Base-by-base conservation (phyloP, 2,329 filamentous ascomycete genomes). In the Trichoderma koningii region DNA sequence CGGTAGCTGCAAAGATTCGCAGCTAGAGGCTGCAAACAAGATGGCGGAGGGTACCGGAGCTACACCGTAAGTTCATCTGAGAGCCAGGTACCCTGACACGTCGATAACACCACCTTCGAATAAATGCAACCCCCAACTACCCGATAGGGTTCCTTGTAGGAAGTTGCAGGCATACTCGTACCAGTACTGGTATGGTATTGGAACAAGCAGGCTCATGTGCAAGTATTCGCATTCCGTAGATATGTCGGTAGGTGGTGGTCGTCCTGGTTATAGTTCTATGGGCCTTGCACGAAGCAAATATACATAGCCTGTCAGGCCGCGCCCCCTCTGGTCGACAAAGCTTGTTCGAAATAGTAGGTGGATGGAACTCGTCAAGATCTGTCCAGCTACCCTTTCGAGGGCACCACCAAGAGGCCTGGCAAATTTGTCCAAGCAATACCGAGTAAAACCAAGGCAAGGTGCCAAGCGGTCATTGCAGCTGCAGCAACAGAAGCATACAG, bases 11-110 rank as follows among this genome's bases (percentile, higher is more conserved):
- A 26, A 42, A 30, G 34, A 30, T 51, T 19, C 30, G 21, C 48
- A 38, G 51, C 51, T 41, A 45, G 42, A 45, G 42, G 42, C 42
- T n/a, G 21, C 17, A 19, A 30, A 21, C 28, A 48, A 21, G 56
- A 23, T 50, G 19, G 56, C 21, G 45, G 21, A 51, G 57, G 57
- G 57, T 44, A 52, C 47, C 38, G 26, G 21, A 41, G 50, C 50
- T 53, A 45, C 59, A 63, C 59, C 50, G 50, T 63, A 55, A 45
- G 48, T 45, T 42, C 38, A 47, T 50, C 26, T 26, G 41, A 63
- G 38, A 55, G 59, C 42, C 23, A 63, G 26, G 59, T 63, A 55
- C 59, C 19, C 47, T 63, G 50, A 55, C 59, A 63, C 59, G 59
- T 63, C 41, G 59, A 63, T 53, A 63, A 45, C 50, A 63, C 50